Conservation (phyloP, 768 basidiomycete genomes). For the Panaeolus papilionaceus region DNA sequence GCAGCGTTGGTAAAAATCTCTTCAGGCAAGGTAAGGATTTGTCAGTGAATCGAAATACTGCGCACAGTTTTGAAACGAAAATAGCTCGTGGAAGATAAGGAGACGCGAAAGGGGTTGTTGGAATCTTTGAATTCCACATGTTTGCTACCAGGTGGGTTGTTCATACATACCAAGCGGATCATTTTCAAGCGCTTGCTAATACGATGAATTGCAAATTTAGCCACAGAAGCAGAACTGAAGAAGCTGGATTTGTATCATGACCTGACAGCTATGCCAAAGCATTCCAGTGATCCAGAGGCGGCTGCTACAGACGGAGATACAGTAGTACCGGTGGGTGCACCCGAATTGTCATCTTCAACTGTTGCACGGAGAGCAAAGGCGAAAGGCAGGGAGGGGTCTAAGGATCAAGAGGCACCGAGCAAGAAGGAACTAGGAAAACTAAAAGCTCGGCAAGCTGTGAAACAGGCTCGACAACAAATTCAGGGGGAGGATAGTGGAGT, state of each 20-base stretch:
- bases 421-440: constrained; percentile 57
- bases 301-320: constrained; percentile 16
- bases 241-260: constrained; percentile 65
- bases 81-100: constrained; percentile 44
- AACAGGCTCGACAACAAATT: not conserved
- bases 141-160: constrained; percentile 51
- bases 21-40: constrained; percentile 44
- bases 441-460: constrained; percentile 38
- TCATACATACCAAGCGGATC: not conserved
- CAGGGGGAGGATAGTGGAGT: constrained; percentile 22
- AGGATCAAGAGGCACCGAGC: constrained; percentile 35
- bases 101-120: constrained; percentile 39
- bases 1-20: constrained; percentile 36
- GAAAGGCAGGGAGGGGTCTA: constrained; percentile 26
- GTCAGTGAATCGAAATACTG: not conserved
- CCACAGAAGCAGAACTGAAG: constrained; percentile 53
- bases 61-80: constrained; percentile 12
- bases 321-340: constrained; percentile 31
- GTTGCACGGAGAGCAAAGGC: constrained; percentile 19
- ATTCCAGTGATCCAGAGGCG: constrained; percentile 38
- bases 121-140: constrained; percentile 52
- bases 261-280: constrained; percentile 66
- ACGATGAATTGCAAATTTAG: constrained; percentile 35
- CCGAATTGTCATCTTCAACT: constrained; percentile 31
- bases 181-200: not conserved